Evolutionary conservation across 257 asterid genomes (phyloP).

Genomic region (Pogostemon cablin): DNA sequence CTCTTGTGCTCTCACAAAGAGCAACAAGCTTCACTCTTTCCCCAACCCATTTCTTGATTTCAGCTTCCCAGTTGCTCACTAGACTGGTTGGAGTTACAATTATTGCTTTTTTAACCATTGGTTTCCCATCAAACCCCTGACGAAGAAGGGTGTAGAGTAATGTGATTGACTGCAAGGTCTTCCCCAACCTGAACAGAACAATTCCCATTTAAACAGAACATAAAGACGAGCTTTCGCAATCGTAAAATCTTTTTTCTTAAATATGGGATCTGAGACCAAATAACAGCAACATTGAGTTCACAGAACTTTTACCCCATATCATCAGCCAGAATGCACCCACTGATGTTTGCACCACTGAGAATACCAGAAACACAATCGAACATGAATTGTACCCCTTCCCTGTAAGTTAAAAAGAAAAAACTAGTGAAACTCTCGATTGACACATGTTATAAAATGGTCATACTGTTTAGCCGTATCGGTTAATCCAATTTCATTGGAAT

Average conservation of each 20-base stretch:
- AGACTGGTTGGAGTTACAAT: slow-evolving; percentile 97
- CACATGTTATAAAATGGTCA: slow-evolving; percentile 17
- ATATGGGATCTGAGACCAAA: not conserved
- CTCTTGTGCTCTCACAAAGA: slow-evolving; percentile 91
- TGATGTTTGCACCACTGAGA: slow-evolving; percentile 64
- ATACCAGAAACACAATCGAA: slow-evolving; percentile 93
- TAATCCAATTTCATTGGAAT: not conserved
- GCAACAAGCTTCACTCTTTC: slow-evolving; percentile 93
- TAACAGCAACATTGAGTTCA: slow-evolving; percentile 19
- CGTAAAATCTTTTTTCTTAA: not conserved
- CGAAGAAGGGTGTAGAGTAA: slow-evolving; percentile 85
- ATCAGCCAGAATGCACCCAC: slow-evolving; percentile 99
- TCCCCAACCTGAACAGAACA: slow-evolving; percentile 73
- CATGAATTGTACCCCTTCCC: slow-evolving; percentile 99
- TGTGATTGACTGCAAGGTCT: slow-evolving; percentile 95
- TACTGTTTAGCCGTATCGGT: not conserved
- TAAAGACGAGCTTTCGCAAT: not conserved
- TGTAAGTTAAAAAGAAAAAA: slow-evolving; percentile 48
- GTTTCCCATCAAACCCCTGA: slow-evolving; percentile 91
- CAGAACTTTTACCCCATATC: slow-evolving; percentile 88
- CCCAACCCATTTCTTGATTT: slow-evolving; percentile 94
- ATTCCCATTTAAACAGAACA: slow-evolving; percentile 25
- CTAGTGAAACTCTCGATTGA: slow-evolving; percentile 36
- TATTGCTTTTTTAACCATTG: slow-evolving; percentile 86
- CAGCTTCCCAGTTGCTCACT: slow-evolving; percentile 98